Percentiles rank a stretch among this genome's conserved stretches.
Conservation (phyloP, 768 basidiomycete species). For the Hypsizygus marmoreus region DNA sequence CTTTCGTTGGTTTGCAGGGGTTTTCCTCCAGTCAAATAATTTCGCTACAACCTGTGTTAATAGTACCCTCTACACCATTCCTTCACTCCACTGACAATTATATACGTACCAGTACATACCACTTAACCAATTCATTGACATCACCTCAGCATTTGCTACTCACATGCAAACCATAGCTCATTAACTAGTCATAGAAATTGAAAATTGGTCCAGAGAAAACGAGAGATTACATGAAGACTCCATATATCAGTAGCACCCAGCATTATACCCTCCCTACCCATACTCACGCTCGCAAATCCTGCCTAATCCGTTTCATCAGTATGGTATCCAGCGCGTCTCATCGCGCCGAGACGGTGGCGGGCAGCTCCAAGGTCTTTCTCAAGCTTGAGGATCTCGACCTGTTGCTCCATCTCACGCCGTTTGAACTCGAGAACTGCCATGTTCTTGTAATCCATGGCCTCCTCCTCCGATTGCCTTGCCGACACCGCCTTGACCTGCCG, state of each 20-base stretch:
- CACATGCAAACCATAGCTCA: conserved; percentile 17
- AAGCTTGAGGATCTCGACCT: conserved; percentile 95
- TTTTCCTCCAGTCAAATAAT: conserved; percentile 19
- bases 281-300: too few species aligned
- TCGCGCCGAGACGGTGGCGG: conserved; percentile 76
- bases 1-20: conserved; percentile 19
- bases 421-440: conserved; percentile 97
- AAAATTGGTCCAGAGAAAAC: conserved; percentile 7
- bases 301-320: conserved; percentile 75
- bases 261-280: too few species aligned
- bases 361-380: conserved; percentile 95
- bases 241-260: conserved; percentile 8
- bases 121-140: neutral
- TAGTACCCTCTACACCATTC: neutral
- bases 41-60: conserved; percentile 18
- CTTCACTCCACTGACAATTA: neutral
- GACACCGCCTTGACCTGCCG: conserved; percentile 95
- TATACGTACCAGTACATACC: conserved; percentile 1
- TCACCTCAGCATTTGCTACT: neutral
- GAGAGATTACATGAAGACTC: conserved; percentile 16
- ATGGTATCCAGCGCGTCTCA: conserved; percentile 89
- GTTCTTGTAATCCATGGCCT: conserved; percentile 85
- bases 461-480: conserved; percentile 75
- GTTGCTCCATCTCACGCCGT: conserved; percentile 97
- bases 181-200: conserved; percentile 21